Base-by-base conservation (phyloP, 345 rosid species). In the Cardamine occulta region DNA sequence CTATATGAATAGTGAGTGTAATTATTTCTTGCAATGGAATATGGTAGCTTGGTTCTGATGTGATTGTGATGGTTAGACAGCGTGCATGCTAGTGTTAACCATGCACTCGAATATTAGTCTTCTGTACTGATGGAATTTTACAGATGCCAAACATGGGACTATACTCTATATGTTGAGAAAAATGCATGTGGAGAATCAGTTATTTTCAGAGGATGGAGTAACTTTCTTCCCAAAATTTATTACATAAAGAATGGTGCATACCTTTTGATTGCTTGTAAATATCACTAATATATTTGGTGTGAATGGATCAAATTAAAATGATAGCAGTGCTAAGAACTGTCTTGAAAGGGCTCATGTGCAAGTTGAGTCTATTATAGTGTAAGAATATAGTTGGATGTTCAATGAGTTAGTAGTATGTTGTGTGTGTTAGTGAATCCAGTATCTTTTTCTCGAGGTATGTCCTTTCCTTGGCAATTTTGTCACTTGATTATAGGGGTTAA, bases 31-130 rank as follows among this genome's bases (percentile, higher is more conserved):
- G 23, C 62, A 49, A 18, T 42, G 64, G 54, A 52, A 72, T 58
- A 49, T 72, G 66, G 67, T 49, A 28, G 67, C 72, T 77, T 65
- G 31, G 12, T 59, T 64, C 37, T 77, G 73, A 64, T 70, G 26
- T 77, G 32, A 44, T 37, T 56, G 61, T 57, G 31, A 64, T 66
- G 52, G 26, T 59, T 66, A 72, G 63, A 40, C 55, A 29, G 57
- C 40, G 10, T 72, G 57, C 35, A 57, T 24, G 71, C 45, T 77
- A 56, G 80, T 42, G 19, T 48, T 48, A 72, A 24, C 15, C 23
- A 39, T 65, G 37, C 54, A 63, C 24, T 63, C 15, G 11, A 58
- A 40, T 66, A 15, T 65, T 21, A 42, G 32, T 72, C 48, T 77
- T 70, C 47, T 56, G 32, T 49, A 44, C 23, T 45, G 65, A 56